Percentiles rank a stretch among this genome's conserved stretches.
Conservation (phyloP, 2,329 filamentous ascomycete genomes). For the Biscogniauxia sp. region DNA sequence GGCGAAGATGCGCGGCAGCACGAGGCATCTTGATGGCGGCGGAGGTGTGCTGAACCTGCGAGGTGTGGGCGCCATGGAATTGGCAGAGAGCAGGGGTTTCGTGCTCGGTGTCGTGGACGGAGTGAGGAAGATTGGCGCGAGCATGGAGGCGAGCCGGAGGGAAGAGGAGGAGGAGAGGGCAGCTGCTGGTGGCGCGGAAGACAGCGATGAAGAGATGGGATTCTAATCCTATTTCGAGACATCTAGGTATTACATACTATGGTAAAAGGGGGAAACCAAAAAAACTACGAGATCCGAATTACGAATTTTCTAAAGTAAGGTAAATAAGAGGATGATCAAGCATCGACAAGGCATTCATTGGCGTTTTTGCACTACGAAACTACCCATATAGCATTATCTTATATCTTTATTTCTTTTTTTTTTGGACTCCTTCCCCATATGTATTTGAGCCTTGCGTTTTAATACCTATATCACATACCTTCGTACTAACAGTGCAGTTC, state of each 20-base stretch:
- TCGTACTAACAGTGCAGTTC: neutral
- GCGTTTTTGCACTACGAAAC: neutral
- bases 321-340: neutral
- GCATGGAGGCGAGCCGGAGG: constrained; percentile 71
- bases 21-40: constrained; percentile 67
- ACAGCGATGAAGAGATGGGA: constrained; percentile 57
- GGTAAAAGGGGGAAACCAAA: neutral
- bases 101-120: constrained; percentile 85
- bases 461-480: neutral
- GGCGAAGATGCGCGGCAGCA: constrained; percentile 79
- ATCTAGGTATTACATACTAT: neutral
- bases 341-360: neutral
- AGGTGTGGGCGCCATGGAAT: constrained; percentile 89
- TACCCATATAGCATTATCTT: neutral
- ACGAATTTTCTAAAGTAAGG: neutral
- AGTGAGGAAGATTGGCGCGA: constrained; percentile 77
- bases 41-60: constrained; percentile 66
- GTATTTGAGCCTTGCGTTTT: neutral
- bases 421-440: neutral
- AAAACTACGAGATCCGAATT: neutral
- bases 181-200: constrained; percentile 53
- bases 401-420: neutral
- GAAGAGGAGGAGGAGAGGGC: constrained; percentile 71
- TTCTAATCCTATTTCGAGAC: constrained; percentile 15
- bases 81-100: constrained; percentile 82